Conservation (phyloP, 345 rosid genomes). For the Dovyalis caffra region DNA sequence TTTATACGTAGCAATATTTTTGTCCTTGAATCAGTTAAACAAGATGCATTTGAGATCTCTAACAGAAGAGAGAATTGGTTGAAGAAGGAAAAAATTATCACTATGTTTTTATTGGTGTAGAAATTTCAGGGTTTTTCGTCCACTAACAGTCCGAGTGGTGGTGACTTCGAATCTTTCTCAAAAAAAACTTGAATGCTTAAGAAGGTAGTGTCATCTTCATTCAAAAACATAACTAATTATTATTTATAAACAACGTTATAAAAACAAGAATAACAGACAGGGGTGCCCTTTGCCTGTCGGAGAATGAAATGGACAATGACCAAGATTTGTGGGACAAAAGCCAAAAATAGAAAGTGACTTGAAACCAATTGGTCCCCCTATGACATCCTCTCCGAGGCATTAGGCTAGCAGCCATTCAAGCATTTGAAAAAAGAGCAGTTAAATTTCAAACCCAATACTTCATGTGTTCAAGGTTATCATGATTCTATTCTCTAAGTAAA, state of each 20-base stretch:
- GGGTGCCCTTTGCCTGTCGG: slow-evolving; percentile 66
- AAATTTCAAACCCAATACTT: background rate
- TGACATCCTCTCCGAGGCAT: slow-evolving; percentile 20
- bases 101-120: slow-evolving; percentile 35
- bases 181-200: slow-evolving; percentile 15
- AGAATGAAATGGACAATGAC: slow-evolving; percentile 56
- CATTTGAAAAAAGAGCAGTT: slow-evolving; percentile 5
- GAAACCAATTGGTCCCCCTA: slow-evolving; percentile 45
- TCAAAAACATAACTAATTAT: slow-evolving; percentile 17
- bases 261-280: slow-evolving; percentile 41
- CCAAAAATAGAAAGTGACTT: slow-evolving; percentile 46
- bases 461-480: background rate
- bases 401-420: slow-evolving; percentile 24
- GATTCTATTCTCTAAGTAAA: background rate
- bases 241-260: slow-evolving; percentile 25
- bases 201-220: slow-evolving; percentile 32
- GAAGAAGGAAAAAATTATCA: slow-evolving; percentile 12
- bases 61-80: background rate
- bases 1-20: slow-evolving; percentile 13
- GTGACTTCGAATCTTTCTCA: slow-evolving; percentile 23
- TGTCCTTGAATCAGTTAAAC: slow-evolving; percentile 21
- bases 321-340: slow-evolving; percentile 58
- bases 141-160: slow-evolving; percentile 45
- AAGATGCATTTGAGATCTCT: background rate
- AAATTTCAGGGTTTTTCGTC: slow-evolving; percentile 42